Conservation (phyloP, 1,284 basidiomycete species). For the Agaricales sp. region DNA sequence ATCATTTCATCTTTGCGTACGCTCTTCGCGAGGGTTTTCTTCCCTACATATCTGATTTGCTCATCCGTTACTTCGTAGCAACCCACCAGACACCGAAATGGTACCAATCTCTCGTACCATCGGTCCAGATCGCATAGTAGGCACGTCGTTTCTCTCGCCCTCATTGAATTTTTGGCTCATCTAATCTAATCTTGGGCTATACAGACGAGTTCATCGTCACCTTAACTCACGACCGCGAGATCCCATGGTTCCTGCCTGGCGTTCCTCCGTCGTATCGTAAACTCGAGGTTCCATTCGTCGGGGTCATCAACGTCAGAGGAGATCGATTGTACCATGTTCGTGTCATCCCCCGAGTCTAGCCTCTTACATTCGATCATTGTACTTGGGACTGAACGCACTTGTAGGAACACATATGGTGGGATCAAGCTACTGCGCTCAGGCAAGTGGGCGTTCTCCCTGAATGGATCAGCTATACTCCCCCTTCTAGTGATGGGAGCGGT, state of each 20-base stretch:
- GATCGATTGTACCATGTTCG: constrained; percentile 38
- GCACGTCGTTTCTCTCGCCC: constrained; percentile 15
- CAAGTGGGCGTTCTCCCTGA: constrained; percentile 31
- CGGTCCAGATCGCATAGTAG: constrained; percentile 38
- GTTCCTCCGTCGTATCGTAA: constrained; percentile 40
- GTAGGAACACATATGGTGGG: constrained; percentile 41
- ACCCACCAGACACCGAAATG: constrained; percentile 32
- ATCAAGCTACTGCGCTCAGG: constrained; percentile 30
- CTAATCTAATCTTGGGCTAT: neutral
- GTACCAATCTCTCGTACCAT: constrained; percentile 39
- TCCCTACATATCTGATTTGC: neutral
- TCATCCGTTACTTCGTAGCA: constrained; percentile 17
- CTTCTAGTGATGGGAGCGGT: no score
- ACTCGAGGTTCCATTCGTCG: constrained; percentile 40
- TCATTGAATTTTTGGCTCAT: neutral
- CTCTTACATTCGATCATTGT: neutral
- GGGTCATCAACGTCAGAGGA: constrained; percentile 45
- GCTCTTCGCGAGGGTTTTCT: no score
- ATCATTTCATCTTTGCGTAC: constrained; percentile 38
- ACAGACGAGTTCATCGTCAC: constrained; percentile 37
- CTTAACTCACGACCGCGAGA: constrained; percentile 32
- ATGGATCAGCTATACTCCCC: constrained; percentile 24
- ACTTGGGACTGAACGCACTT: neutral
- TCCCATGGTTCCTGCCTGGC: constrained; percentile 39
- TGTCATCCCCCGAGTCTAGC: no score